Base-by-base conservation (phyloP, 345 rosid species). In the Raphanus raphanistrum region DNA sequence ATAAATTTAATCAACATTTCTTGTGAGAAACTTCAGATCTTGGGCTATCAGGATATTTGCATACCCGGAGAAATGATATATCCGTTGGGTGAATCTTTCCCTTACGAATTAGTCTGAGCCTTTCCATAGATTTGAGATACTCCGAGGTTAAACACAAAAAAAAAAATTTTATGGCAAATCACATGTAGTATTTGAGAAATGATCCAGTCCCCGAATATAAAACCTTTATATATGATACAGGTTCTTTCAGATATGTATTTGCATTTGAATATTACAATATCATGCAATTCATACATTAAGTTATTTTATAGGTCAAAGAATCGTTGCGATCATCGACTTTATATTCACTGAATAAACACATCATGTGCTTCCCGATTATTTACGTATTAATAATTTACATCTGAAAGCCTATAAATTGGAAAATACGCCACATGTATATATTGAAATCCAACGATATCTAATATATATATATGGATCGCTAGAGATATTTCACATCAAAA, bases 171-270 rank as follows among this genome's bases (percentile, higher is more conserved):
- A 59, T 67, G 61, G 36, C 33, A 57, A 66, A 75, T 27, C 73
- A 75, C 73, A 75, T 75, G 79, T 43, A 67, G 7, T 45, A 21
- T 43, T 38, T 74, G 16, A 67, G 32, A 57, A 8, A 41, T 67
- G 65, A 13, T 67, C 67, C 61, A 15, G 43, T 64, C 35, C 35
- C 68, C 28, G 1, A 2, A 27, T 6, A 57, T 4, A 35, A 35
- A 16, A 0, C 62, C 48, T n/a, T n/a, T n/a, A n/a, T 17, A 45
- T 45, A 38, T 38, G 6, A 33, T 33, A 75, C 28, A 33, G 17
- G 68, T 75, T 57, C 27, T 32, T 32, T 33, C 2, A 33, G 12
- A 29, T 31, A 60, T 60, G 17, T 28, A 61, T 29, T n/a, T 33
- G 45, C 15, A 63, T 32, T 15, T 5, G 21, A 64, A 21, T 63